Conservation (phyloP, 768 basidiomycete genomes). For the Ephemerocybe angulata region DNA sequence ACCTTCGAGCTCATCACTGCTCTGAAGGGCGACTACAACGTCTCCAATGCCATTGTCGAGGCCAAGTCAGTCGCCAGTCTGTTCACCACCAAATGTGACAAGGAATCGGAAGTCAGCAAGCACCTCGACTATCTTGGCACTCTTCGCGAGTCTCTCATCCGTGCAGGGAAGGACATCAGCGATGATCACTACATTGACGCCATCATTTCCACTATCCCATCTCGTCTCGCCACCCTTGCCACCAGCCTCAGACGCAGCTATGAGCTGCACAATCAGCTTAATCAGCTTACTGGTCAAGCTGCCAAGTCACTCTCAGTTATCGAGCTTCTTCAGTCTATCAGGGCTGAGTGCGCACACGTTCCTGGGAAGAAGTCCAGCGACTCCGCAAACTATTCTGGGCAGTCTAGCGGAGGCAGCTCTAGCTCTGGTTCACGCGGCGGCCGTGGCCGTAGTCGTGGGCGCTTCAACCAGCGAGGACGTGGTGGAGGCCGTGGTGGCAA, state of each 20-base stretch:
- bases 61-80: neutral
- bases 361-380: neutral
- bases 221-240: neutral
- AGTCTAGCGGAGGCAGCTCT: too few relatives aligned
- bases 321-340: neutral
- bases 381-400: neutral
- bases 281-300: neutral
- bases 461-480: neutral
- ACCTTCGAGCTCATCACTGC: neutral
- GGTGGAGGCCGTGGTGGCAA: neutral
- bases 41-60: neutral
- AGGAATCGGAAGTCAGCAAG: neutral
- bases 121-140: neutral
- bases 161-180: neutral
- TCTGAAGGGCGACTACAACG: neutral
- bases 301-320: neutral
- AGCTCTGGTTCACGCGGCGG: neutral
- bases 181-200: neutral
- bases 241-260: neutral
- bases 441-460: neutral
- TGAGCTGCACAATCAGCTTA: neutral
- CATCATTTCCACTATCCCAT: neutral
- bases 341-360: neutral
- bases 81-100: neutral
- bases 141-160: neutral